Percentiles rank a stretch among this genome's conserved stretches.
Evolutionary conservation across 176 grass and related monocot species (phyloP).

Genomic region (Calamus simplicifolius): DNA sequence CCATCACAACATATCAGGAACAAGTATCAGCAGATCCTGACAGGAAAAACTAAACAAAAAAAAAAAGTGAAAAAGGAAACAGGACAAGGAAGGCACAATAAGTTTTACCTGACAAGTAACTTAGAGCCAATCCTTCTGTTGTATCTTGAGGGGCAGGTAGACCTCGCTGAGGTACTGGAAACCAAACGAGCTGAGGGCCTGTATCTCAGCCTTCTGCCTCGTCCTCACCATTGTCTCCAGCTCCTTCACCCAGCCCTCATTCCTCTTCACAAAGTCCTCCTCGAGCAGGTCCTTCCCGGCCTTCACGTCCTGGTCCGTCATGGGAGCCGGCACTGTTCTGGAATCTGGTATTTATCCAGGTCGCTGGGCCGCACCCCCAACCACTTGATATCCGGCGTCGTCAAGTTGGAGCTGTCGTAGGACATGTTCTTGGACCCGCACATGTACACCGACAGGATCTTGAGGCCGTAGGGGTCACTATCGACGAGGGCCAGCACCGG

Average conservation of each 20-base stretch:
- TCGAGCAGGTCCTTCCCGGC: conserved; percentile 89
- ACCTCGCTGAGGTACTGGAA: conserved; percentile 82
- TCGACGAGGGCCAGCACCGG: conserved; percentile 86
- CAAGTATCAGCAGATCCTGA: too few relatives aligned
- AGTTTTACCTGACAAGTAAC: background rate
- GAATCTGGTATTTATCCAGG: conserved; percentile 81
- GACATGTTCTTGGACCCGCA: conserved; percentile 99
- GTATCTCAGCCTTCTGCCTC: conserved; percentile 91
- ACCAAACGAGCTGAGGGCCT: conserved; percentile 88
- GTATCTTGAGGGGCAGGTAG: conserved; percentile 9
- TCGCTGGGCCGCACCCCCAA: conserved; percentile 81
- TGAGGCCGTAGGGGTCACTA: conserved; percentile 89
- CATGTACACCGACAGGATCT: conserved; percentile 96
- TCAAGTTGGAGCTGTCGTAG: conserved; percentile 84
- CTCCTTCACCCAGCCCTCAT: conserved; percentile 88
- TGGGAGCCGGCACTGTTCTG: conserved; percentile 89
- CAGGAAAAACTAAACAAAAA: too few relatives aligned
- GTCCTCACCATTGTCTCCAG: conserved; percentile 84
- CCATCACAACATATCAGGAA: too few relatives aligned
- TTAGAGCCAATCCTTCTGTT: conserved; percentile 18
- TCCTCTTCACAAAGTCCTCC: conserved; percentile 92
- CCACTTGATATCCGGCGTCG: conserved; percentile 96
- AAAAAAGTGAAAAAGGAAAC: too few relatives aligned
- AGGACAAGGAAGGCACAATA: too few relatives aligned
- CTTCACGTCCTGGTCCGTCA: conserved; percentile 98